Conservation (phyloP, 2,329 filamentous ascomycete genomes). For the Dendrostoma leiphaemia region DNA sequence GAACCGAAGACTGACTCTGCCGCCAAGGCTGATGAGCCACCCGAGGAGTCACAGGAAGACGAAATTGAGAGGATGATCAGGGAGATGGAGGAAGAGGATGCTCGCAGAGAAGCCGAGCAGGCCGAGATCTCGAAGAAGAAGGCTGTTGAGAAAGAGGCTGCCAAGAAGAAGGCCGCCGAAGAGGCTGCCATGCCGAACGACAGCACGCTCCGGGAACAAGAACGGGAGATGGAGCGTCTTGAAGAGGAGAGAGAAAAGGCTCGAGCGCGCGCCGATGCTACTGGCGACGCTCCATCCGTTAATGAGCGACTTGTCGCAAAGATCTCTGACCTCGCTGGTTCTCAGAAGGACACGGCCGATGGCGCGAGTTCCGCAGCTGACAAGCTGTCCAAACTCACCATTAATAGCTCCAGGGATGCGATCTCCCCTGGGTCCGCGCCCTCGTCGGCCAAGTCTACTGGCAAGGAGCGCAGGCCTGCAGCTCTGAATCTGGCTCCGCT, state of each 20-base stretch:
- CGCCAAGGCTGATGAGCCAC: constrained; percentile 28
- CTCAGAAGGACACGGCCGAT: constrained; percentile 42
- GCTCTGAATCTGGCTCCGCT: constrained; percentile 82
- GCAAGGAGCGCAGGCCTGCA: constrained; percentile 70
- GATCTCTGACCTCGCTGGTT: constrained; percentile 33
- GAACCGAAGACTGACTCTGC: constrained; percentile 28
- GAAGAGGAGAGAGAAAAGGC: constrained; percentile 68
- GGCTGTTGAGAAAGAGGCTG: constrained; percentile 45
- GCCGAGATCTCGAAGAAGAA: constrained; percentile 40
- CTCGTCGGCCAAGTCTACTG: constrained; percentile 39
- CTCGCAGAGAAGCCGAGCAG: constrained; percentile 47
- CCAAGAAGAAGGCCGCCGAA: constrained; percentile 40
- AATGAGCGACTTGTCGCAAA: constrained; percentile 49
- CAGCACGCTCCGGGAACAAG: constrained; percentile 68
- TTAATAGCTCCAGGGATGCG: constrained; percentile 30
- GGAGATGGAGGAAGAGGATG: constrained; percentile 60
- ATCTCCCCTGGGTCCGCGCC: constrained; percentile 9
- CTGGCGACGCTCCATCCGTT: constrained; percentile 46
- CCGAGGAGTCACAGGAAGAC: constrained; percentile 39
- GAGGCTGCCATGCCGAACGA: constrained; percentile 52
- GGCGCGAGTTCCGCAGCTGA: constrained; percentile 34
- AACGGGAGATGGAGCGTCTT: constrained; percentile 68
- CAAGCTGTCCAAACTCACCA: constrained; percentile 52
- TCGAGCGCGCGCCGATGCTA: constrained; percentile 48
- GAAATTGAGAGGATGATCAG: constrained; percentile 59